Evolutionary conservation across 768 basidiomycete species (phyloP), one percentile per base, ranked within the genome.

Genomic region (Lactifluus piperatus): DNA sequence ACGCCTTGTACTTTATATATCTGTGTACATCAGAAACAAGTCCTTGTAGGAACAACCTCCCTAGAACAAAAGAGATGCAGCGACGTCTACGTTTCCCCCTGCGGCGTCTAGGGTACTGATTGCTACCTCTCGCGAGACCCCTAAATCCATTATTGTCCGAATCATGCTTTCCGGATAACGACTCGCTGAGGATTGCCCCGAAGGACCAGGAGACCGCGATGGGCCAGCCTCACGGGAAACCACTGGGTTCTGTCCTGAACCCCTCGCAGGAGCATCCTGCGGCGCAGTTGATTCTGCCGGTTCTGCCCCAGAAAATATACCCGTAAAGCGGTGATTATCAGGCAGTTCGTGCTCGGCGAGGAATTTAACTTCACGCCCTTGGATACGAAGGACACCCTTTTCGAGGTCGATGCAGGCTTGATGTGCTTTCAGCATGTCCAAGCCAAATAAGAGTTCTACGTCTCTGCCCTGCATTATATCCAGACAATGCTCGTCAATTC

Each of bases 341-440:
- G 94, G 95, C 4, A 99, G 79, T 72, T 97, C 91, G 71, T 99
- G 97, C 74, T 99, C 97, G 2, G 91, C 71, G 4, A 99, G 76
- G 77, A 99, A 99, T 18, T 73, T 72, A 9, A 99, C 86, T 71
- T 97, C 91, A 14, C 91, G 81, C 18, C 83, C 87, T 75, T 93
- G 90, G 51, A 99, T 97, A n/a, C 92, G 81, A 22, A 99, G 82
- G 13, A 89, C 88, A 64, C 85, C 83, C 71, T 92, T 92, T 65
- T 85, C 78, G 24, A 99, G 81, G 72, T 99, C 97, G 70, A 99
- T 97, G 68, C 85, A 90, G 5, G 94, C 95, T 69, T 97, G 94
- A 70, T 97, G 91, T 0, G 94, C 90, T 72, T 93, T 97, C 61
- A 98, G 82, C 97, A 98, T 98, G 78, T 99, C 97, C n/a, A 99